Evolutionary conservation across 2,329 filamentous ascomycete genomes (phyloP).

Genomic region (Rhynchosporium agropyri): DNA sequence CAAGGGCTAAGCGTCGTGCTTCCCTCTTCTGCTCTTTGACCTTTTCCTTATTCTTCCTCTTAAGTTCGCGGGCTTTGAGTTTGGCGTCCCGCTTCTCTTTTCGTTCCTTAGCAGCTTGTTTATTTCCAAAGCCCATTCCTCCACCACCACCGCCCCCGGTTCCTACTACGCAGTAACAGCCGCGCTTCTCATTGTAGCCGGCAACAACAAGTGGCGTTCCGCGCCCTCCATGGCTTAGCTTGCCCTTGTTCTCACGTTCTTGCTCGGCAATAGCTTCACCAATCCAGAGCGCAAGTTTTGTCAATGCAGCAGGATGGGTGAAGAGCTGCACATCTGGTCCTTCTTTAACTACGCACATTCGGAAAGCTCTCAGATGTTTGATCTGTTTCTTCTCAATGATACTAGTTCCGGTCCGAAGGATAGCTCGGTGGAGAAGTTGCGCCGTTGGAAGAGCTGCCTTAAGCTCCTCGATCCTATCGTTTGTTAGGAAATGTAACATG

Average conservation of each 20-base stretch:
- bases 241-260: slow-evolving; percentile 75
- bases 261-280: slow-evolving; percentile 89
- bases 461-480: slow-evolving; percentile 69
- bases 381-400: slow-evolving; percentile 94
- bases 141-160: slow-evolving; percentile 79
- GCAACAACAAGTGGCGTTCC: slow-evolving; percentile 89
- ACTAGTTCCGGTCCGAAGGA: slow-evolving; percentile 88
- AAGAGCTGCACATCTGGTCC: slow-evolving; percentile 91
- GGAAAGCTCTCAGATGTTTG: slow-evolving; percentile 86
- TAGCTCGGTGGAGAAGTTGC: slow-evolving; percentile 87
- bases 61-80: slow-evolving; percentile 62
- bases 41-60: slow-evolving; percentile 58
- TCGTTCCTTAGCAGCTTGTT: slow-evolving; percentile 65
- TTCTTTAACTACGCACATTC: slow-evolving; percentile 94
- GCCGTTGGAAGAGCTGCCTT: slow-evolving; percentile 79
- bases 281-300: slow-evolving; percentile 92
- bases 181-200: slow-evolving; percentile 81
- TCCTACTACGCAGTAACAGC: slow-evolving; percentile 90
- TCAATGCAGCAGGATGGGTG: slow-evolving; percentile 87
- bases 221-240: slow-evolving; percentile 66
- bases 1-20: slow-evolving; percentile 55
- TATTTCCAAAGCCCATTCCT: slow-evolving; percentile 67
- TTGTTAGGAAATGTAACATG: slow-evolving; percentile 38
- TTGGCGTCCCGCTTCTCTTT: slow-evolving; percentile 66
- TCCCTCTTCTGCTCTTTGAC: slow-evolving; percentile 63